Evolutionary conservation across 441 rosid genomes (phyloP).

Genomic region (Daphne laureola): DNA sequence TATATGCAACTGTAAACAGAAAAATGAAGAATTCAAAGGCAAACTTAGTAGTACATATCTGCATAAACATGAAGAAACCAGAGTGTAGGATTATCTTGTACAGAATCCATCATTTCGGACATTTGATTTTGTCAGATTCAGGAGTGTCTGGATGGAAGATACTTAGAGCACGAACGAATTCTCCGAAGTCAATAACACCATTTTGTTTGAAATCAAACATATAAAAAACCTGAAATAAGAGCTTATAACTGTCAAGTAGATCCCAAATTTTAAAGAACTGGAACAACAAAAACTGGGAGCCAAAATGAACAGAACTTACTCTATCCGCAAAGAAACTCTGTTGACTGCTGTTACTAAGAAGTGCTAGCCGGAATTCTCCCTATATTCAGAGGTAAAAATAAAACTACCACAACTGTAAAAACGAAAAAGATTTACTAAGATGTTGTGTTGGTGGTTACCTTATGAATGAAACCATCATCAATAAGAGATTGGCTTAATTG

Average conservation of each 20-base stretch:
- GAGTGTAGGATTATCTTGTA: not conserved
- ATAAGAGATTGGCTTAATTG: slow-evolving; percentile 44
- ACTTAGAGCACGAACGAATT: slow-evolving; percentile 61
- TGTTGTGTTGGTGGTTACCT: slow-evolving; percentile 24
- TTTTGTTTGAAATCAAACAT: slow-evolving; percentile 49
- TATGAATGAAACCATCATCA: slow-evolving; percentile 48
- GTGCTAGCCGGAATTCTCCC: slow-evolving; percentile 64
- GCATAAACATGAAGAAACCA: not conserved
- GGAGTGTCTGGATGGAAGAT: slow-evolving; percentile 67
- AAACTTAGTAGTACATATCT: not conserved
- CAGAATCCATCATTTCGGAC: slow-evolving; percentile 24
- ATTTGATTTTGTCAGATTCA: slow-evolving; percentile 38
- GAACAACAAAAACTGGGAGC: not conserved
- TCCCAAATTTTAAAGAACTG: not conserved
- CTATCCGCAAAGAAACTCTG: slow-evolving; percentile 58
- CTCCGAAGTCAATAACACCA: slow-evolving; percentile 61
- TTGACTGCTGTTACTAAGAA: slow-evolving; percentile 39
- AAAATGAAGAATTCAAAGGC: not conserved
- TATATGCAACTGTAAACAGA: slow-evolving; percentile 31
- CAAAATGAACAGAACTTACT: slow-evolving; percentile 21
- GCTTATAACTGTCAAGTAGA: not conserved
- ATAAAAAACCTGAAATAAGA: slow-evolving; percentile 38
- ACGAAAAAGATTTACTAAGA: not conserved
- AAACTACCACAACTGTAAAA: slow-evolving; percentile 5
- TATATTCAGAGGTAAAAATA: slow-evolving; percentile 25